These are phyloP conservation scores for Talaromyces thailandensis DNA, from an alignment of 495 filamentous ascomycete genomes.

Conservation along the genomic window DNA sequence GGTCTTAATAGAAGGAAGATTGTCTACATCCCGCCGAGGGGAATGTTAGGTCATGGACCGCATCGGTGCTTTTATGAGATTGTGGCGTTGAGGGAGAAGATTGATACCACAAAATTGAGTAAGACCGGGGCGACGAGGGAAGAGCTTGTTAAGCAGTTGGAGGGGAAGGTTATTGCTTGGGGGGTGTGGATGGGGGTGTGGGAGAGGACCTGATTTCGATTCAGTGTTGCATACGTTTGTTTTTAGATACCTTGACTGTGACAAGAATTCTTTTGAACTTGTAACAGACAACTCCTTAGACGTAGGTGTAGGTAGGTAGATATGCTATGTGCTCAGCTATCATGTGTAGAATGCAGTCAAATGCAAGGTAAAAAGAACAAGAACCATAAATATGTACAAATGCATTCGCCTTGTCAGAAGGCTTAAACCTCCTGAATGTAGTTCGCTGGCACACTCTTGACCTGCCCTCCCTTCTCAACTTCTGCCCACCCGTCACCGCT, in stretches of 20 bases:
- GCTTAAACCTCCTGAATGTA: slow-evolving; percentile 72
- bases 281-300: not conserved
- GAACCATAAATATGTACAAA: not conserved
- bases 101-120: slow-evolving; percentile 24
- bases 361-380: not conserved
- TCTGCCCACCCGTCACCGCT: slow-evolving; percentile 93
- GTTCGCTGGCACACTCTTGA: slow-evolving; percentile 89
- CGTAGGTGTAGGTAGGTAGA: not conserved
- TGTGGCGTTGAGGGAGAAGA: slow-evolving; percentile 30
- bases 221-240: not conserved
- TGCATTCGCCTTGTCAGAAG: slow-evolving; percentile 1
- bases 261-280: not conserved
- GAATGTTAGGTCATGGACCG: slow-evolving; percentile 34
- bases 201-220: slow-evolving; percentile 24
- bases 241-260: not conserved
- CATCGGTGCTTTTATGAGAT: slow-evolving; percentile 45
- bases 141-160: slow-evolving; percentile 27
- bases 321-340: not conserved
- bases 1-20: slow-evolving; percentile 27
- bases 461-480: slow-evolving; percentile 82
- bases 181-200: slow-evolving; percentile 42
- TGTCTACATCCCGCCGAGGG: slow-evolving; percentile 31
- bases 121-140: slow-evolving; percentile 20
- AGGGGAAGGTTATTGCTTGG: slow-evolving; percentile 42
- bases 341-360: not conserved